These are phyloP conservation scores for Pisolithus sp. DNA, from an alignment of 768 basidiomycete species.

Conservation along the genomic window DNA sequence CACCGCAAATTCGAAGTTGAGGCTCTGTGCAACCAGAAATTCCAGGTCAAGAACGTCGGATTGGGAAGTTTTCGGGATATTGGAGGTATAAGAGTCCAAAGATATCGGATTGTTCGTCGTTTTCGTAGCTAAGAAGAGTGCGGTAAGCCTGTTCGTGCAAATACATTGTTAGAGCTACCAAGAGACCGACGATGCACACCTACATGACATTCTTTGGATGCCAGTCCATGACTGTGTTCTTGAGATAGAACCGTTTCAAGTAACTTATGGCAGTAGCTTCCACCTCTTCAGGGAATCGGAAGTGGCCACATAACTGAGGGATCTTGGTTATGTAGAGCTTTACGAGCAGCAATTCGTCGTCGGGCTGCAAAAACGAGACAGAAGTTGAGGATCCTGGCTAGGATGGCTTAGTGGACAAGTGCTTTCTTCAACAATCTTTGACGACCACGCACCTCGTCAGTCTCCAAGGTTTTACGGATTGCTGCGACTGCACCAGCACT, in stretches of 20 bases:
- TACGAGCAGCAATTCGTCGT: constrained; percentile 68
- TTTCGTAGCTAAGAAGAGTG: constrained; percentile 92
- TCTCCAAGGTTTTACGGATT: constrained; percentile 71
- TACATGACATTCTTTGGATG: constrained; percentile 99
- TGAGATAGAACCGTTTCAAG: constrained; percentile 93
- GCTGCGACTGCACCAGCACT: constrained; percentile 72
- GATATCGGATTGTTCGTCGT: constrained; percentile 94
- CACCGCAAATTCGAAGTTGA: constrained; percentile 89
- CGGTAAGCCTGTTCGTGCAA: constrained; percentile 66
- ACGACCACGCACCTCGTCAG: background rate
- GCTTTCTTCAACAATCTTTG: background rate
- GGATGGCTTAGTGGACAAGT: constrained; percentile 3
- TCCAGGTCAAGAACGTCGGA: constrained; percentile 90
- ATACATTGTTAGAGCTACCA: background rate
- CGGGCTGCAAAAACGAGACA: constrained; percentile 65
- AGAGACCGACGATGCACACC: constrained; percentile 18
- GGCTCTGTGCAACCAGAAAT: constrained; percentile 91
- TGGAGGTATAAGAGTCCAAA: constrained; percentile 74
- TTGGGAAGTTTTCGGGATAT: constrained; percentile 75
- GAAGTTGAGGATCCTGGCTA: constrained; percentile 58
- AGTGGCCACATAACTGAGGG: constrained; percentile 78
- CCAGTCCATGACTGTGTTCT: constrained; percentile 99
- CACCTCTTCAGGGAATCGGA: constrained; percentile 87
- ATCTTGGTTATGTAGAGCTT: constrained; percentile 83
- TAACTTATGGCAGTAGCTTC: constrained; percentile 90